A percentile compares a stretch with the other conserved stretches of the same genome.
Evolutionary conservation across 495 filamentous ascomycete genomes (phyloP).

Genomic region (Xylaria palmicola): DNA sequence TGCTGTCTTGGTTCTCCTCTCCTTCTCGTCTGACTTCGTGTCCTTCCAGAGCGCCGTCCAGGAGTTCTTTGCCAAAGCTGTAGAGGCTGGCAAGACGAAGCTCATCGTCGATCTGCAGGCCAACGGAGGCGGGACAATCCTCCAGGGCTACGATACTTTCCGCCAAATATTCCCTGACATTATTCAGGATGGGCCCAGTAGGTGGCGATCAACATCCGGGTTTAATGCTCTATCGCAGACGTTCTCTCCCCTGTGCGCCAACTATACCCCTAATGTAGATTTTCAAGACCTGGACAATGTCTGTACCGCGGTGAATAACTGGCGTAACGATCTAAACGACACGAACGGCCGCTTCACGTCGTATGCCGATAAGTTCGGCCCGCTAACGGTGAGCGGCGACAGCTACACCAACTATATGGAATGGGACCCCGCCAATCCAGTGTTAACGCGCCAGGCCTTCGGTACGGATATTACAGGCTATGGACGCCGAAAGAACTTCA

Average conservation of each 20-base stretch:
- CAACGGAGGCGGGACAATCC: conserved; percentile 47
- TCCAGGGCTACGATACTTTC: conserved; percentile 24
- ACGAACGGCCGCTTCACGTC: conserved; percentile 47
- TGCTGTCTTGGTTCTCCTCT: conserved; percentile 31
- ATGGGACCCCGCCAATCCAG: conserved; percentile 1
- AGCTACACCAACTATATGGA: conserved; percentile 44
- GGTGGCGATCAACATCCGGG: background rate
- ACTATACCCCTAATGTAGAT: conserved; percentile 9
- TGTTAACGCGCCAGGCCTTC: background rate
- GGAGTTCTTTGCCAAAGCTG: conserved; percentile 33
- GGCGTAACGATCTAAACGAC: conserved; percentile 13
- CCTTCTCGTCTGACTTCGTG: background rate
- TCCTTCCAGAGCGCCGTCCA: conserved; percentile 34
- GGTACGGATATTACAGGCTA: conserved; percentile 12
- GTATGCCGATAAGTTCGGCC: conserved; percentile 55
- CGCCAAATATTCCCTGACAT: conserved; percentile 16
- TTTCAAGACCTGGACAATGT: background rate
- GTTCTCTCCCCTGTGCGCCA: background rate
- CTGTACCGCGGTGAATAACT: conserved; percentile 9
- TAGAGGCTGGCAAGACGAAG: conserved; percentile 42
- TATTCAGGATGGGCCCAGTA: conserved; percentile 7
- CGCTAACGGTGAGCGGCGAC: conserved; percentile 40
- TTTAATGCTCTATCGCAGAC: conserved; percentile 8
- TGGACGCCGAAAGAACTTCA: conserved; percentile 9
- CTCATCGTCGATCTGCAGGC: conserved; percentile 49